Evolutionary conservation across 257 asterid species (phyloP).

Genomic region (Gynochthodes officinalis): DNA sequence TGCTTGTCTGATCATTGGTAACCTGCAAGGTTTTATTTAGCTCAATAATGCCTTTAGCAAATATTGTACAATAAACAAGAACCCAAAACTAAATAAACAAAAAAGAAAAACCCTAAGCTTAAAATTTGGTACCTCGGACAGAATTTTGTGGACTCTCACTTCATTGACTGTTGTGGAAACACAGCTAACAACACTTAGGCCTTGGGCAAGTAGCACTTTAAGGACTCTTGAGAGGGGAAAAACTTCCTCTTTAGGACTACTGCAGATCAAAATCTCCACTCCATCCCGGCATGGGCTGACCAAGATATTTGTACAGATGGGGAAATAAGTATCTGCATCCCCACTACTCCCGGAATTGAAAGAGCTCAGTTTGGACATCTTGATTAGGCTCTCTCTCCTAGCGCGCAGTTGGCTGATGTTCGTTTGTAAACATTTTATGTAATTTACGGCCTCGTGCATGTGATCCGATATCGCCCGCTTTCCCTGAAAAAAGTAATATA

Average conservation of each 20-base stretch:
- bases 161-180: conserved; percentile 36
- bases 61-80: not conserved
- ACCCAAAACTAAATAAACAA: not conserved
- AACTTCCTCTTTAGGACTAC: not conserved
- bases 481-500: conserved; percentile 36
- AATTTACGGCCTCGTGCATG: conserved; percentile 49
- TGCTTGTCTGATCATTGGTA: not conserved
- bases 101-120: not conserved
- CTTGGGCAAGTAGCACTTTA: conserved; percentile 24
- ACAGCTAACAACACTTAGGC: conserved; percentile 39
- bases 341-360: not conserved
- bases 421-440: conserved; percentile 35
- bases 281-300: conserved; percentile 32
- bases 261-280: conserved; percentile 42
- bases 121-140: conserved; percentile 37
- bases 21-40: conserved; percentile 27
- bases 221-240: conserved; percentile 43
- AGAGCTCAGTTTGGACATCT: not conserved
- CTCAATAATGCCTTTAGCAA: too few species aligned
- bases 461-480: conserved; percentile 51
- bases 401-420: conserved; percentile 27
- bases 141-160: conserved; percentile 36
- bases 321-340: conserved; percentile 14
- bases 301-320: conserved; percentile 19
- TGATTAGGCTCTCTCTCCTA: conserved; percentile 16